Evolutionary conservation across 2,329 filamentous ascomycete species (phyloP), one percentile per base, ranked within the genome.

Genomic region (Ophiocordyceps australis): DNA sequence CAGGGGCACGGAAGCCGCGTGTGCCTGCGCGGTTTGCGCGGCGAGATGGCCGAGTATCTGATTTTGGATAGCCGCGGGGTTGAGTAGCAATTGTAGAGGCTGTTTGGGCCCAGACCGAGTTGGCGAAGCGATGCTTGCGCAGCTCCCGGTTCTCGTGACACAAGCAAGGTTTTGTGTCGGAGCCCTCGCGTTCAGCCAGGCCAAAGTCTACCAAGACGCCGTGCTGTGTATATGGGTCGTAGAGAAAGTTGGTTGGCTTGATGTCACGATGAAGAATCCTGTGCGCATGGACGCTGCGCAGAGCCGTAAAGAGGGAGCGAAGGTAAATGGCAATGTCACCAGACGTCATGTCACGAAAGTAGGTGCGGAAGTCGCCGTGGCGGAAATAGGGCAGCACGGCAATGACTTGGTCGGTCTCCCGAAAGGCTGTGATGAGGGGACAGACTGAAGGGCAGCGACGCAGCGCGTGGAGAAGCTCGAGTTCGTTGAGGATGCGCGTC

Each of bases 141-240:
- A 70, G 63, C 13, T 64, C 55, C 11, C 60, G 47, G 9, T 63
- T 50, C 32, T 83, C 68, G 32, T 75, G 72, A 50, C 86, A 95
- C n/a, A 80, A 56, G 44, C 86, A 95, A 3, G 74, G 73, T 41
- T 80, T 78, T 45, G 61, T 67, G 27, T 91, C 82, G 14, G 70
- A 72, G 14, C 79, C 75, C 43, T 81, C 72, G 26, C 74, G 62
- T 55, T 98, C 89, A 19, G 89, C 89, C 11, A 98, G 66, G n/a
- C 89, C 89, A 54, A 98, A 98, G 45, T 98, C 89, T n/a, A 98
- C 89, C 1, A 98, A 65, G 3, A 98, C 86, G 21, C 89, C 89
- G 28, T 80, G 74, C 39, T 74, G 70, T 22, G 74, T 70, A 9
- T 70, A 57, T 1, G 81, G 80, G 35, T 92, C 82, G 53, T 95